Conservation (phyloP, 169 alveolate genomes). For the Eimeria acervulina region DNA sequence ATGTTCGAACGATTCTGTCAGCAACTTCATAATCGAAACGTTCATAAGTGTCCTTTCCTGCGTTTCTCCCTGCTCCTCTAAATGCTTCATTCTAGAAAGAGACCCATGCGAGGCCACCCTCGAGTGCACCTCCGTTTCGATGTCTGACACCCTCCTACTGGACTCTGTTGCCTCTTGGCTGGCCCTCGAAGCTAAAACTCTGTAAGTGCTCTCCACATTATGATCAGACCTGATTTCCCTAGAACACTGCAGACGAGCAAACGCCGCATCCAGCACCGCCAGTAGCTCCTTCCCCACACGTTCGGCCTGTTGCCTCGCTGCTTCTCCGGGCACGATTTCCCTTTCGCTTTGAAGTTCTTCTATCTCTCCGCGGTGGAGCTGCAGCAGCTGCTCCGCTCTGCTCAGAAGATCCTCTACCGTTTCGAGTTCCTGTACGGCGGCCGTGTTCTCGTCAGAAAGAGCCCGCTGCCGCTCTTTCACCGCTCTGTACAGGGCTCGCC, state of each 20-base stretch:
- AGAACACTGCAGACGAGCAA: background rate
- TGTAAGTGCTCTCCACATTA: background rate
- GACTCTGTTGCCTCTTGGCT: background rate
- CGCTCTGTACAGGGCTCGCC: background rate
- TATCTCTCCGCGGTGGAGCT: background rate
- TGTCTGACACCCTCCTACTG: conserved; percentile 21
- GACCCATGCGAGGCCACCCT: background rate
- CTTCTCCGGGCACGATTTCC: background rate
- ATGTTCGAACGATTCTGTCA: background rate
- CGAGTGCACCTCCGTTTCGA: background rate
- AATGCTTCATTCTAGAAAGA: background rate
- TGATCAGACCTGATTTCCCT: background rate
- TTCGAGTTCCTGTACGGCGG: background rate
- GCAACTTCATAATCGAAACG: background rate
- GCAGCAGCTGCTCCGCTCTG: conserved; percentile 13
- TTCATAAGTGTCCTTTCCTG: background rate
- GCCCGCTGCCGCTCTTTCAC: background rate
- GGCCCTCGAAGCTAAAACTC: background rate
- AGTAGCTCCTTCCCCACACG: conserved; percentile 7
- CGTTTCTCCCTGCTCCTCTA: background rate
- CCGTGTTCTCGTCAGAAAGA: background rate
- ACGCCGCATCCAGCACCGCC: conserved; percentile 3
- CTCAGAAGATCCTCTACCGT: background rate
- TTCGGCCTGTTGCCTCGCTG: background rate
- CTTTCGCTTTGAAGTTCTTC: conserved; percentile 7